Conservation (phyloP, 495 filamentous ascomycete genomes). For the Beverwykella pulmonaria region DNA sequence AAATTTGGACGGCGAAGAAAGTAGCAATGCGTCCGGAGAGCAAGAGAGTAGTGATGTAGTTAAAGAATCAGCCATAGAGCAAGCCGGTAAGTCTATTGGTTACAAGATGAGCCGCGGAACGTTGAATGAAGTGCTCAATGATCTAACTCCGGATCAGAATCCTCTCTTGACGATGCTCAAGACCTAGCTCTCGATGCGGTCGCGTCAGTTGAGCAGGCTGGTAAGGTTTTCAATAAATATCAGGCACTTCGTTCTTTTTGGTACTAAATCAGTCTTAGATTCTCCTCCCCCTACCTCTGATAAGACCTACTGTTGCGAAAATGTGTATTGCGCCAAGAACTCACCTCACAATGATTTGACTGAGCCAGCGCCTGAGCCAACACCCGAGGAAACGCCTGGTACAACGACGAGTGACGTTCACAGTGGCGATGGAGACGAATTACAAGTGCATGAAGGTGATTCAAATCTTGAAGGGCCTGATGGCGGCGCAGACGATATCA, state of each 20-base stretch:
- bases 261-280: neutral
- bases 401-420: neutral
- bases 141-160: no score
- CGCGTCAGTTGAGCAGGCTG: neutral
- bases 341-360: neutral
- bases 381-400: neutral
- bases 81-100: no score
- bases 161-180: no score
- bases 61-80: no score
- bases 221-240: neutral
- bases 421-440: neutral
- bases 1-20: no score
- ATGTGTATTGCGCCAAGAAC: neutral
- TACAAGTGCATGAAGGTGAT: no score
- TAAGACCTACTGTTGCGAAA: neutral
- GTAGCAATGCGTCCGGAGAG: no score
- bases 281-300: neutral
- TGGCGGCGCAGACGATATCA: no score
- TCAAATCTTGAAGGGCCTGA: neutral
- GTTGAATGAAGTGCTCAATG: no score
- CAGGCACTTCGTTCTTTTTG: neutral
- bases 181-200: neutral
- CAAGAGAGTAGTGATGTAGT: neutral
- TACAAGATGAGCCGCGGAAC: no score
- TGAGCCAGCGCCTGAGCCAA: neutral